phyloP scores from a whole-genome alignment of 1,284 basidiomycete genomes.

The Cutaneotrichosporon dermatis region DNA sequence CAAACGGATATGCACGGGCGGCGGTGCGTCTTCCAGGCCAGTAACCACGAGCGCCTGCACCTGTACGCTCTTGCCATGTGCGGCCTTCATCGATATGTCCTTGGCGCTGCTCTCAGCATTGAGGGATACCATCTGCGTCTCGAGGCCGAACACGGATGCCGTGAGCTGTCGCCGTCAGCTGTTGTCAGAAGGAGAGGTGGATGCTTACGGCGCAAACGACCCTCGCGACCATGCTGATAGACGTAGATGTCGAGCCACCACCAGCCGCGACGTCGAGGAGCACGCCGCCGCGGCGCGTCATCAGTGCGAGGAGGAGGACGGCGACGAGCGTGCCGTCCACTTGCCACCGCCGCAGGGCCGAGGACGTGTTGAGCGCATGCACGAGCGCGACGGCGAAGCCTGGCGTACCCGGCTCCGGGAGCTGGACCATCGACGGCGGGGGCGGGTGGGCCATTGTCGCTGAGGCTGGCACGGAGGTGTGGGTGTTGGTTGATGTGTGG shows the following conservation, averaged over 20 bases:
- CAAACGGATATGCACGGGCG: slow-evolving; percentile 31
- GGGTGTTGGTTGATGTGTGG: not conserved
- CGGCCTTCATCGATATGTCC: not conserved
- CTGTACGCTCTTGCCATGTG: not conserved
- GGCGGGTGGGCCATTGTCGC: not conserved
- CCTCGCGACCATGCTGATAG: not conserved
- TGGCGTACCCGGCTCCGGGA: slow-evolving; percentile 11
- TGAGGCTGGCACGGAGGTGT: not conserved
- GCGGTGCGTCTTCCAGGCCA: slow-evolving; percentile 30
- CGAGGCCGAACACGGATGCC: slow-evolving; percentile 29
- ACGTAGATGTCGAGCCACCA: not conserved
- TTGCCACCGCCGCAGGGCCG: slow-evolving; percentile 22
- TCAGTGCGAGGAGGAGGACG: slow-evolving; percentile 32
- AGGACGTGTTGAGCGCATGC: not conserved
- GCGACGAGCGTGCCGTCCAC: slow-evolving; percentile 32
- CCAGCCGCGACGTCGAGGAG: slow-evolving; percentile 27
- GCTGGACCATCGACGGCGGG: not conserved
- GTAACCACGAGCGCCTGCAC: slow-evolving; percentile 29
- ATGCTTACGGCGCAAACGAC: not conserved
- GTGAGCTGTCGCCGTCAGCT: slow-evolving; percentile 18
- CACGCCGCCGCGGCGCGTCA: slow-evolving; percentile 34
- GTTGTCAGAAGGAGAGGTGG: too few relatives aligned
- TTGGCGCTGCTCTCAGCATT: not conserved
- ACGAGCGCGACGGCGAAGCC: slow-evolving; percentile 11
- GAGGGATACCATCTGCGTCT: slow-evolving; percentile 17